Percentiles rank a stretch among this genome's conserved stretches.
Evolutionary conservation across 192 early-diverging fungal species (phyloP).

Genomic region (Paraglomus brasilianum): DNA sequence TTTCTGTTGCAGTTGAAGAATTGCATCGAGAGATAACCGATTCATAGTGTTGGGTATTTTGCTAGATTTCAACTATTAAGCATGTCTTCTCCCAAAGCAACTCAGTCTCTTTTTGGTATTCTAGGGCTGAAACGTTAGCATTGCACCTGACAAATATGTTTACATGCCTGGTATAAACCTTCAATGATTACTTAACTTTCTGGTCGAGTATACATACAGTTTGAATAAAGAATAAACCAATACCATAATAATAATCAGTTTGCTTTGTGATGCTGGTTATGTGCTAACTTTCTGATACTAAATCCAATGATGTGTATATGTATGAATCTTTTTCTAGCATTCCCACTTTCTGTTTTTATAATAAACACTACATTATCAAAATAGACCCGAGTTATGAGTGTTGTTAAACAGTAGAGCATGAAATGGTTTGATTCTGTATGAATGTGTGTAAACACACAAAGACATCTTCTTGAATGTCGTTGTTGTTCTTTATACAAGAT

Average conservation of each 20-base stretch:
- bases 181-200: conserved; percentile 35
- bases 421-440: too few species aligned
- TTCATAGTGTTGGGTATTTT: conserved; percentile 16
- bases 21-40: conserved; percentile 7
- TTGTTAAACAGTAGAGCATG: too few species aligned
- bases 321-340: too few species aligned
- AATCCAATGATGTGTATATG: too few species aligned
- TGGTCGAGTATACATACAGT: conserved; percentile 30
- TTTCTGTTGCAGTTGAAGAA: too few species aligned
- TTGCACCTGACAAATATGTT: conserved; percentile 15
- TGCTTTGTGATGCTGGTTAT: conserved; percentile 34
- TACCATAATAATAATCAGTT: conserved; percentile 33
- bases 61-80: conserved; percentile 30
- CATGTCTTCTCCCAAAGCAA: conserved; percentile 11
- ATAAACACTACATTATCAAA: too few species aligned
- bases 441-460: too few species aligned
- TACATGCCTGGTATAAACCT: conserved; percentile 29
- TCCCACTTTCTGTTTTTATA: too few species aligned
- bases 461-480: too few species aligned
- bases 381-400: too few species aligned
- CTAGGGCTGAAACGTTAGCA: conserved; percentile 28
- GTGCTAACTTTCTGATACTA: too few species aligned
- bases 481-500: too few species aligned
- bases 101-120: not conserved
- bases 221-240: conserved; percentile 34